phyloP scores from a whole-genome alignment of 441 rosid species.

The Monsonia emarginata region DNA sequence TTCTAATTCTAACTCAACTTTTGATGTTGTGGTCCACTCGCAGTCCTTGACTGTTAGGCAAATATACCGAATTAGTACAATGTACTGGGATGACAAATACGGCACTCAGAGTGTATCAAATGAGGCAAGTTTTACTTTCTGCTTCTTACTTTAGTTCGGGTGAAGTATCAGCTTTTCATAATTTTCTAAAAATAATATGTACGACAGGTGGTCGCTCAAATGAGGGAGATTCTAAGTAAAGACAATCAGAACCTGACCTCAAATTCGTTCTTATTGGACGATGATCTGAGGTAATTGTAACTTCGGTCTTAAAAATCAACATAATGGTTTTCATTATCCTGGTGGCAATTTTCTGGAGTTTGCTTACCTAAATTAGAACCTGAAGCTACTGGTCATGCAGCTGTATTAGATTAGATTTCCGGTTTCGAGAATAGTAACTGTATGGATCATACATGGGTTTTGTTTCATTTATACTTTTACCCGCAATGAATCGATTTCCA shows the following conservation, averaged over 20 bases:
- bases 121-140: conserved; percentile 46
- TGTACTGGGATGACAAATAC: conserved; percentile 4
- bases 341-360: too few species aligned
- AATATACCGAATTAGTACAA: not conserved
- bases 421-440: too few species aligned
- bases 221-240: conserved; percentile 72
- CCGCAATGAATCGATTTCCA: too few species aligned
- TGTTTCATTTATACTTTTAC: too few species aligned
- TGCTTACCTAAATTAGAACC: too few species aligned
- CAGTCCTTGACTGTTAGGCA: not conserved
- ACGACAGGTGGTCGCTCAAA: conserved; percentile 72
- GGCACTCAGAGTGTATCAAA: conserved; percentile 20
- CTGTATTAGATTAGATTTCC: too few species aligned
- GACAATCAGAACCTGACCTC: conserved; percentile 76
- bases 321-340: too few species aligned
- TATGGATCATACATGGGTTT: too few species aligned
- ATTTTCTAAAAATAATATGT: conserved; percentile 13
- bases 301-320: too few species aligned
- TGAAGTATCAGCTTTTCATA: not conserved
- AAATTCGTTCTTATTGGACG: conserved; percentile 85
- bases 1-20: not conserved
- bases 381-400: too few species aligned
- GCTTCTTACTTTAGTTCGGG: not conserved
- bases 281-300: conserved; percentile 70
- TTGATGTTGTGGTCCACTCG: not conserved